phyloP scores from a whole-genome alignment of 345 rosid species.

The Ricinus communis region DNA sequence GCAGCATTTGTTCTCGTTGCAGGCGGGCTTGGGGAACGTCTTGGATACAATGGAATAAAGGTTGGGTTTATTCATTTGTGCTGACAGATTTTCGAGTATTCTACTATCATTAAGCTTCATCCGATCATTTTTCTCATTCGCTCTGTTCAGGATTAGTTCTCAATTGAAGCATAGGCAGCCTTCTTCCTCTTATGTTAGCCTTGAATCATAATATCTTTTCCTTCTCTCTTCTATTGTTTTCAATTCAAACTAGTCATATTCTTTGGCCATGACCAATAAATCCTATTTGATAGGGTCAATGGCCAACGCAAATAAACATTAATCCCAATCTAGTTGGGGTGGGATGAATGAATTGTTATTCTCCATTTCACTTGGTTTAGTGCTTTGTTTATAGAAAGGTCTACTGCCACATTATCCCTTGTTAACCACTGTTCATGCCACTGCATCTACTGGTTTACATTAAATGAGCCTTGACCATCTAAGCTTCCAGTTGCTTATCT shows the following conservation, averaged over 20 bases:
- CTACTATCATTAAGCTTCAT: not conserved
- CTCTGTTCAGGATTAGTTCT: not conserved
- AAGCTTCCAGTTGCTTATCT: not conserved
- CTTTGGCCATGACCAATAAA: not conserved
- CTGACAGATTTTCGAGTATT: not conserved
- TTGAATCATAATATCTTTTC: not conserved
- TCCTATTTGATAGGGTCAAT: not conserved
- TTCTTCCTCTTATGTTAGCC: not conserved
- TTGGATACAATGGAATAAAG: conserved; percentile 98
- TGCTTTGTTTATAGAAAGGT: not conserved
- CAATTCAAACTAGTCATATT: not conserved
- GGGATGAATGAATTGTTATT: too few species aligned
- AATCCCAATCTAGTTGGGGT: too few species aligned
- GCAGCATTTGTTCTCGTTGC: conserved; percentile 97
- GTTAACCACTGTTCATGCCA: not conserved
- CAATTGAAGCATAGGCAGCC: not conserved
- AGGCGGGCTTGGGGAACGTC: conserved; percentile 98
- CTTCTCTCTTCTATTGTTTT: not conserved
- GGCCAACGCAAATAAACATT: too few species aligned
- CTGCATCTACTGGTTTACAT: not conserved
- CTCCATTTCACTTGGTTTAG: not conserved
- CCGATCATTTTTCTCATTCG: not conserved
- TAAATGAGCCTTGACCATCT: not conserved
- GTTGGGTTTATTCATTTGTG: conserved; percentile 25
- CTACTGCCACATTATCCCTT: not conserved